Evolutionary conservation across 179 eudicot genomes (phyloP).

Genomic region (Vitellaria paradoxa): DNA sequence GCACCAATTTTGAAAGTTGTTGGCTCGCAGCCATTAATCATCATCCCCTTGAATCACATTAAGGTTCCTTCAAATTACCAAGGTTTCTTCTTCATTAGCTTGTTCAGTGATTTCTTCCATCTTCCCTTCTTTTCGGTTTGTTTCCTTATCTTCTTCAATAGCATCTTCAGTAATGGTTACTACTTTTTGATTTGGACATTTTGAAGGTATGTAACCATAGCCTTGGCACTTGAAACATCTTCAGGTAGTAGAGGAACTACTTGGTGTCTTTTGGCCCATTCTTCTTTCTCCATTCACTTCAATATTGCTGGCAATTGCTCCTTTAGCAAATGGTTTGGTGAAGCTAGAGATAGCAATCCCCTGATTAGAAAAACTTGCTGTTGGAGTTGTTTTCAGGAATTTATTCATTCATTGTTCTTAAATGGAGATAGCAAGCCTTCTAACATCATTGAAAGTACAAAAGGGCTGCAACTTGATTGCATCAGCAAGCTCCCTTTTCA

Average conservation of each 20-base stretch:
- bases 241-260: no score
- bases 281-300: no score
- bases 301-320: no score
- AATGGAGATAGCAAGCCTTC: not conserved
- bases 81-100: not conserved
- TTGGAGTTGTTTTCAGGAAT: no score
- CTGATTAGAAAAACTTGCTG: not conserved
- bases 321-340: no score
- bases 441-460: not conserved
- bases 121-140: not conserved
- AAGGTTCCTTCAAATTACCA: not conserved
- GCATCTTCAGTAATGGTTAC: no score
- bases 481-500: not conserved
- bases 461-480: not conserved
- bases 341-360: not conserved
- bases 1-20: not conserved
- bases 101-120: not conserved
- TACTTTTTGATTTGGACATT: no score
- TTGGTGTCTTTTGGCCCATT: no score
- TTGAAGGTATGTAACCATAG: no score
- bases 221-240: no score
- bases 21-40: not conserved
- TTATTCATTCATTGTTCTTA: not conserved
- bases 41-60: not conserved
- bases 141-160: no score